Evolutionary conservation across 2,329 filamentous ascomycete species (phyloP).

Genomic region (Talaromyces amestolkiae): DNA sequence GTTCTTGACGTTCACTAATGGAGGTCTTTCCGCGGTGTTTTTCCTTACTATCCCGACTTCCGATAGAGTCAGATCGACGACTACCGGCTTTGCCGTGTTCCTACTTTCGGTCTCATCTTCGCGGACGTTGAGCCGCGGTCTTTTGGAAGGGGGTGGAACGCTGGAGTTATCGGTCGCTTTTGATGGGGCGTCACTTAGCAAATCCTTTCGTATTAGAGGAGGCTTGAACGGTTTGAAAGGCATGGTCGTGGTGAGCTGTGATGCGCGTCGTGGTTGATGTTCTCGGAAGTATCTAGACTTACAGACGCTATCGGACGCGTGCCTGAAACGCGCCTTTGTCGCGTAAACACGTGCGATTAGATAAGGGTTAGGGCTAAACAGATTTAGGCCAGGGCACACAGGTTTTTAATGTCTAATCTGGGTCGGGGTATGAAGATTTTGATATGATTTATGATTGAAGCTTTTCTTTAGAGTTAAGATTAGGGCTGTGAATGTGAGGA

Average conservation of each 20-base stretch:
- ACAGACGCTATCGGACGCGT: neutral
- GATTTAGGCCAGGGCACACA: too few species aligned
- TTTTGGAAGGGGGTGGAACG: constrained; percentile 33
- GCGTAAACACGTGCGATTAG: constrained; percentile 1
- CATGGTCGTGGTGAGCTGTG: constrained; percentile 27
- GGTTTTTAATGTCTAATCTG: neutral
- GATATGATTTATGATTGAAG: neutral
- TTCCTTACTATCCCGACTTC: constrained; percentile 16
- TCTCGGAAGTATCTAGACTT: neutral
- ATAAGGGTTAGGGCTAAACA: neutral
- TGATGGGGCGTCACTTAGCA: constrained; percentile 16
- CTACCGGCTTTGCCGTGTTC: neutral
- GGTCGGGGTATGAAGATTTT: neutral
- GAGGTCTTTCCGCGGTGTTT: constrained; percentile 27
- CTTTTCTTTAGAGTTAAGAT: too few species aligned
- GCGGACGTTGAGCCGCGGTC: constrained; percentile 34
- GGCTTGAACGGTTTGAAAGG: constrained; percentile 48
- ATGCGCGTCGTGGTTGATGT: neutral
- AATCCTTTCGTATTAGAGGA: constrained; percentile 40
- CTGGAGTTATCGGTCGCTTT: neutral
- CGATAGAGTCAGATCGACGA: constrained; percentile 1
- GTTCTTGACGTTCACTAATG: constrained; percentile 34
- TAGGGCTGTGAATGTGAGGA: neutral
- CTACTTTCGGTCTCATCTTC: constrained; percentile 19
- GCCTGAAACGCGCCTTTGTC: neutral